Percentiles rank a stretch among this genome's conserved stretches.
These are phyloP conservation scores for Drechmeria coniospora DNA, from an alignment of 2,329 filamentous ascomycete genomes.

Conservation along the genomic window DNA sequence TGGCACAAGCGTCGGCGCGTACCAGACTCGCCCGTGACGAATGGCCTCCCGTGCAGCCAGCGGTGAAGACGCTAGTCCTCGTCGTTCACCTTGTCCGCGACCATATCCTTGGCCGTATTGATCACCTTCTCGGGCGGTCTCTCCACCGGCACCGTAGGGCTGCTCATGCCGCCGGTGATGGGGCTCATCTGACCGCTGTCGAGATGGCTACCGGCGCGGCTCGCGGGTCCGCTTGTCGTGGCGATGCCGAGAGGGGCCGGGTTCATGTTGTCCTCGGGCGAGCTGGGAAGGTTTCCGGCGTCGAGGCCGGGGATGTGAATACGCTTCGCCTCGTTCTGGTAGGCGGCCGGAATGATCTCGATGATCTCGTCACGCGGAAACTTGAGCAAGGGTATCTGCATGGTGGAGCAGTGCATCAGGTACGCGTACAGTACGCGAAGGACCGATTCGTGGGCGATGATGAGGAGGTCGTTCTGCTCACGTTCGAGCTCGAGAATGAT, in stretches of 20 bases:
- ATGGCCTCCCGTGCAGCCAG: no score
- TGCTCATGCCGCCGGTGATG: conserved; percentile 30
- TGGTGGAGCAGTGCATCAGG: conserved; percentile 93
- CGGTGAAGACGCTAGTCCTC: conserved; percentile 24
- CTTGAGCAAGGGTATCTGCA: conserved; percentile 80
- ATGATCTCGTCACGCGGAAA: conserved; percentile 97
- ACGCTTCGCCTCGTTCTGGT: conserved; percentile 88
- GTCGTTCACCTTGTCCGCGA: conserved; percentile 36
- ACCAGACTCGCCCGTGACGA: not conserved
- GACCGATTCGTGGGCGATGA: conserved; percentile 97
- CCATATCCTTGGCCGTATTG: conserved; percentile 32
- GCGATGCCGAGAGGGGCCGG: conserved; percentile 39
- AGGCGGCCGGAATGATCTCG: conserved; percentile 93
- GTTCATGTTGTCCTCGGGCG: conserved; percentile 68
- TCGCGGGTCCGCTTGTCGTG: conserved; percentile 12
- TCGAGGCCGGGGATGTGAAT: conserved; percentile 65
- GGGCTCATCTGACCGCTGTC: conserved; percentile 26
- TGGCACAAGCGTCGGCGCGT: not conserved
- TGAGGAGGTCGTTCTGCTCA: conserved; percentile 92
- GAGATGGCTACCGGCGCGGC: conserved; percentile 11
- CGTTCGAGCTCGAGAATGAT: conserved; percentile 95
- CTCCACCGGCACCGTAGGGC: conserved; percentile 27
- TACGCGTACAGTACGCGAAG: conserved; percentile 93
- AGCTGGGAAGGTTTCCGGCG: conserved; percentile 55
- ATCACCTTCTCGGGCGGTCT: conserved; percentile 32